Base-by-base conservation (phyloP, 768 basidiomycete species). In the Termitomyces sp. region DNA sequence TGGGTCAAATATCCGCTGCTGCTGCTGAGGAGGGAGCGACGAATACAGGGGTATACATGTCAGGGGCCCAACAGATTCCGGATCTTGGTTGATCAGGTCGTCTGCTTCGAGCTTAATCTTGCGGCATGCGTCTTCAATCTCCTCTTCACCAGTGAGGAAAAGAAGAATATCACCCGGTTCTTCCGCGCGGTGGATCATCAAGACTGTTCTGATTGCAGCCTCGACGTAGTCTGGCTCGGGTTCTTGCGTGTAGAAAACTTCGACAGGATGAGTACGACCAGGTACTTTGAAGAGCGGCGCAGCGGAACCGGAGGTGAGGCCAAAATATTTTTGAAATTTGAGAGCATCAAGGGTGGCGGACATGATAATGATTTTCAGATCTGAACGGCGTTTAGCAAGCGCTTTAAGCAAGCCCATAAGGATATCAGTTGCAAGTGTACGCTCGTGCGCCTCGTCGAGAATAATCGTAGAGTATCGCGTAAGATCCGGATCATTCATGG, bases 331-430 rank as follows among this genome's bases (percentile, higher is more conserved):
- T 70, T 94, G 94, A 74, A 98, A 98, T 71, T 98, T 98, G 68
- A 90, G 80, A 0, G 96, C 92, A 66, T 98, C 96, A 20, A 99
- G 86, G 1, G 97, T 99, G 16, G 97, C 97, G 39, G 91, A 94
- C 96, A 99, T 99, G 79, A 99, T 76, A 61, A 99, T 95, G 70
- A 98, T 87, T 76, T 97, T 98, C 62, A 99, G 84, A 70, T 99
- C 96, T 1, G 81, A 60, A 34, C 97, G 86, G 61, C 81, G 83
- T 68, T 85, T 86, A 3, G 88, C 88, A 24, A 99, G 81, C 34
- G 78, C 72, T 73, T 98, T 99, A 34, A 98, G 80, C 7, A 99
- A 79, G 60, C 96, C 94, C 95, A 99, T 98, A 34, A 99, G 86
- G 65, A 98, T 95, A 74, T 99, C 97, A 32, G 96, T 98, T 0